Base-by-base conservation (phyloP, 1,284 basidiomycete genomes). In the Ganoderma leucocontextum region DNA sequence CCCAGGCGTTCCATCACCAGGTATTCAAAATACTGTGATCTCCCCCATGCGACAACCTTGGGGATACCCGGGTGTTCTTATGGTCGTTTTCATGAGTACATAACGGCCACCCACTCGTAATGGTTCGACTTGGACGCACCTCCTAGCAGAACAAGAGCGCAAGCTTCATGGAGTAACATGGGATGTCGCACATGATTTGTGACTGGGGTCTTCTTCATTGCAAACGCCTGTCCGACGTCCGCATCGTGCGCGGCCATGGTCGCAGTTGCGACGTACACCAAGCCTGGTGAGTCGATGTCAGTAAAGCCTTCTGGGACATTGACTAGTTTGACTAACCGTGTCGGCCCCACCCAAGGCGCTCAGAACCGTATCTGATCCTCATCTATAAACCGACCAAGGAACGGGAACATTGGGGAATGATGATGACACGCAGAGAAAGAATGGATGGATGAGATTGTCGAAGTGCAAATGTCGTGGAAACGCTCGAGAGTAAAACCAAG, bases 121-220 rank as follows among this genome's bases (percentile, higher is more conserved):
- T 25, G n/a, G 47, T 49, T 13, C 10, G 10, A 13, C 22, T 49
- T n/a, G 10, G 22, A 13, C 47, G 47, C 47, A 49, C 47, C 47
- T 25, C 47, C 9, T 10, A n/a, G 25, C 0, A 49, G 47, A 13
- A 49, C 47, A 13, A 49, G 47, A 49, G 47, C 47, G 22, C 47
- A 25, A 22, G 47, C 47, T 49, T 25, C 47, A 12, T 25, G 47
- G 4, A 25, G 10, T 4, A 47, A 47, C 44, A 47, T 47, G n/a
- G 44, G 44, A 47, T 47, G 44, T n/a, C 44, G n/a, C 44, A 47
- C 44, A 47, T 47, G 44, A 41, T 22, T 47, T 47, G 44, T 47
- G 44, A 47, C 22, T 49, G 47, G 10, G 47, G 47, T 6, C 12
- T 49, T 49, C 47, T 25, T 49, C 47, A 49, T 25, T 5, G 47